These are phyloP conservation scores for Stellera chamaejasme DNA, from an alignment of 345 rosid genomes.

Conservation along the genomic window DNA sequence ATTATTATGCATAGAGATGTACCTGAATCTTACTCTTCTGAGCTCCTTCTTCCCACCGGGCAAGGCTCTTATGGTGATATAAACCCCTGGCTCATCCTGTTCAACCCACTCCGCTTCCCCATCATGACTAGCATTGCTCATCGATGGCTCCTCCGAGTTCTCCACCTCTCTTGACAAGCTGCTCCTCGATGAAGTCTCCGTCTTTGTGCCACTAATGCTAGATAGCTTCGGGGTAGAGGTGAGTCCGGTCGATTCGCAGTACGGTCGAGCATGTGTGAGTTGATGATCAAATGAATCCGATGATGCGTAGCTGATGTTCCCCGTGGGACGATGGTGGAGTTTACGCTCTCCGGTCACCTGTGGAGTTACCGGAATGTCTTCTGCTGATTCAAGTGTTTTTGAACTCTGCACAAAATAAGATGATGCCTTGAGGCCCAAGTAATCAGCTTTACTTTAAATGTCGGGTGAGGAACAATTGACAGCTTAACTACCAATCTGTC, in stretches of 20 bases:
- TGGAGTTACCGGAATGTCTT: slow-evolving; percentile 72
- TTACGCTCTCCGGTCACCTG: slow-evolving; percentile 54
- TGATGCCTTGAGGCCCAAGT: background rate
- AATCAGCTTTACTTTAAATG: background rate
- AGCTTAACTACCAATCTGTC: slow-evolving; percentile 48
- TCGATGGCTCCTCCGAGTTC: slow-evolving; percentile 59
- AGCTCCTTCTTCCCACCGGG: slow-evolving; percentile 80
- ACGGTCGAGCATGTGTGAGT: slow-evolving; percentile 42
- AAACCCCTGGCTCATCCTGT: slow-evolving; percentile 88
- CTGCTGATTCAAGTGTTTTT: slow-evolving; percentile 48
- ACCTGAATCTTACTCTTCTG: slow-evolving; percentile 94
- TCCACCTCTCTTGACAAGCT: slow-evolving; percentile 87
- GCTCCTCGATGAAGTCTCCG: slow-evolving; percentile 73
- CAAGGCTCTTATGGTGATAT: slow-evolving; percentile 69
- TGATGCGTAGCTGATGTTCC: slow-evolving; percentile 50
- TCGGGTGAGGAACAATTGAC: background rate
- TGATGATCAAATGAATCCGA: slow-evolving; percentile 59
- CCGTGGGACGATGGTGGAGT: slow-evolving; percentile 56
- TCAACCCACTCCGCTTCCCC: slow-evolving; percentile 80
- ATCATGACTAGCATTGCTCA: slow-evolving; percentile 73
- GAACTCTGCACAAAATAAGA: slow-evolving; percentile 21
- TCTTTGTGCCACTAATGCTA: slow-evolving; percentile 72
- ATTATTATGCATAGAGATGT: background rate
- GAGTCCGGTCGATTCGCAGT: slow-evolving; percentile 55
- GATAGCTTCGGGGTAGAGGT: slow-evolving; percentile 84